Evolutionary conservation across 257 asterid species (phyloP), one percentile per base, ranked within the genome.

Genomic region (Solanum pimpinellifolium): DNA sequence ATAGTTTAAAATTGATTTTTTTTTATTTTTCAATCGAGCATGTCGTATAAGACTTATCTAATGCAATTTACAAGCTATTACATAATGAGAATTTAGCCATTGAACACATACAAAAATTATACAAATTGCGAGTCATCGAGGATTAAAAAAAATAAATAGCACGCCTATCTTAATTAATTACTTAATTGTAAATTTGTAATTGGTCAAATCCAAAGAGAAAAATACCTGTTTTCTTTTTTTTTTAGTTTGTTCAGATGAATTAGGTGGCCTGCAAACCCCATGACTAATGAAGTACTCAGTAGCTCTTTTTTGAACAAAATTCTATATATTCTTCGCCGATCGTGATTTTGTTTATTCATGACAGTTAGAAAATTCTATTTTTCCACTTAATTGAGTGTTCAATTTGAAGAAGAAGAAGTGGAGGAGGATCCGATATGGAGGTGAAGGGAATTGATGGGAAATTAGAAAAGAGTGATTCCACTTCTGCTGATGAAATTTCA

Each of bases 401-500:
- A 35, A 73, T 76, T 75, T 76, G 35, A 66, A 16, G 69, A 66
- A 83, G 59, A 65, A 29, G 25, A 59, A 8, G 65, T 4, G 25
- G 35, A 37, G 14, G 4, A 21, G 27, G 41, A 83, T 65, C 25
- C 16, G 77, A 83, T 33, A 83, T 83, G 86, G 86, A 83, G n/a
- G 35, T 49, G n/a, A n/a, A 42, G 9, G 12, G 27, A n/a, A 42
- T 35, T 23, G 86, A 62, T 23, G 86, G 39, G 41, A 84, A 44
- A 70, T 62, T 46, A 85, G 82, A 42, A n/a, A 66, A 39, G 14
- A 78, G 16, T 85, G 83, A 72, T 76, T 70, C 83, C 46, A 85
- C 7, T 37, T 85, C 87, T 70, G 83, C 37, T 18, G 94, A 92
- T 76, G 90, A 90, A 84, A 92, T 94, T 90, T 92, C 97, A 21